Base-by-base conservation (phyloP, 805 yeast genomes). In the Hanseniaspora vineae region DNA sequence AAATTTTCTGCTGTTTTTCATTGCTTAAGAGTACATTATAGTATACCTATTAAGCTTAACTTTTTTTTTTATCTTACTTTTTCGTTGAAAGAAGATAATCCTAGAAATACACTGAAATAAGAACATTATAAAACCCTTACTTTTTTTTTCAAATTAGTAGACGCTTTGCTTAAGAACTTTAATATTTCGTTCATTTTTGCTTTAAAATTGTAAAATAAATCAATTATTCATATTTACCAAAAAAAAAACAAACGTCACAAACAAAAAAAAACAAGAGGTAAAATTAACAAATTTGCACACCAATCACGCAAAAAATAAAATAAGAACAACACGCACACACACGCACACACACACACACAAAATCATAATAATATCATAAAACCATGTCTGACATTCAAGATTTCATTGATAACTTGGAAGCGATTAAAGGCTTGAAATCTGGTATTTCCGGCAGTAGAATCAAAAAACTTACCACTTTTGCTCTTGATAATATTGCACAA, bases 361-460 rank as follows among this genome's bases (percentile, higher is more conserved):
- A n/a, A 35, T 14, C n/a, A n/a, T n/a, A n/a, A 31, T 17, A 23
- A 17, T 20, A 42, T 19, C 29, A 23, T 23, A 23, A 39, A 46
- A 51, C 4, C 35, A 60, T 58, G 63, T 58, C 61, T 13, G 58
- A 58, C 32, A 55, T 61, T 52, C 62, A 62, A 53, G 61, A 59
- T 47, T 68, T 70, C 54, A 67, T 66, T 62, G 65, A 60, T 48
- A 62, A 69, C 52, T 59, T 71, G 56, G 66, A 66, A 52, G 70
- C 71, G 48, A 66, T 70, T 46, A 67, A 61, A 52, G 70, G 75
- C 6, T 66, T 83, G 56, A 82, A 81, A 65, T 77, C 96, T 14
- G 97, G 98, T 51, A 92, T 90, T 46, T 88, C 97, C 31, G 97
- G 97, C 42, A 80, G 95, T 48, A 87, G 96, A 69, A 92, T 90